A percentile compares a stretch with the other conserved stretches of the same genome.
Conservation (phyloP, 345 rosid species). For the Pugionium dolabratum region DNA sequence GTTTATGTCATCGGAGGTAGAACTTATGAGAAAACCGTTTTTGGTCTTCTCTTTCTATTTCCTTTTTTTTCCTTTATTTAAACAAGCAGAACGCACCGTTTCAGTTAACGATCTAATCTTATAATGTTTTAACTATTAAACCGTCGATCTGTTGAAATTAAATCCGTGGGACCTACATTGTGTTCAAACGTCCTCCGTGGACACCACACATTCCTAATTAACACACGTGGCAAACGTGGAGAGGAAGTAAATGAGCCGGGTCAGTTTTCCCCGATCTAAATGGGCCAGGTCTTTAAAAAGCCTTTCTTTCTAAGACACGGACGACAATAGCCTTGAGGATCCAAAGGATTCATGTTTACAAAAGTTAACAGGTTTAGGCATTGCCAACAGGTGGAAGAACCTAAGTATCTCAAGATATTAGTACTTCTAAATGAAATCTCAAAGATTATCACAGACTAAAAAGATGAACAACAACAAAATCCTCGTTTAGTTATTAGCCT, state of each 20-base stretch:
- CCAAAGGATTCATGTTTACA: not conserved
- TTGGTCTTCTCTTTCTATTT: slow-evolving; percentile 50
- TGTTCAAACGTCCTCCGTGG: not conserved
- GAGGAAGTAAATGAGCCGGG: slow-evolving; percentile 10
- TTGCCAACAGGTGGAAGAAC: not conserved
- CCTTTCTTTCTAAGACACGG: not conserved
- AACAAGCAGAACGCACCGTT: slow-evolving; percentile 35
- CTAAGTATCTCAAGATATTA: too few species aligned
- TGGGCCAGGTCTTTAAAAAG: slow-evolving; percentile 8
- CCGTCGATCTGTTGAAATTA: slow-evolving; percentile 4
- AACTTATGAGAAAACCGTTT: slow-evolving; percentile 55
- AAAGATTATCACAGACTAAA: too few species aligned
- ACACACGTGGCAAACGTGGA: slow-evolving; percentile 29
- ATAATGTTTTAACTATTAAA: not conserved
- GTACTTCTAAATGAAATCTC: too few species aligned
- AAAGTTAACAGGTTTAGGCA: not conserved
- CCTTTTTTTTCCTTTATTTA: slow-evolving; percentile 21
- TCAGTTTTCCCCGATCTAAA: not conserved
- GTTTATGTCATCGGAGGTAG: slow-evolving; percentile 4
- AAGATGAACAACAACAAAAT: too few species aligned
- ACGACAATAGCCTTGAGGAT: too few species aligned
- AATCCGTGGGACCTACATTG: not conserved
- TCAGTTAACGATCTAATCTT: slow-evolving; percentile 1
- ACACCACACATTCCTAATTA: not conserved
- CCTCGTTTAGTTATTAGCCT: too few species aligned